phyloP scores from a whole-genome alignment of 2,329 filamentous ascomycete species.

The Exophiala xenobiotica region DNA sequence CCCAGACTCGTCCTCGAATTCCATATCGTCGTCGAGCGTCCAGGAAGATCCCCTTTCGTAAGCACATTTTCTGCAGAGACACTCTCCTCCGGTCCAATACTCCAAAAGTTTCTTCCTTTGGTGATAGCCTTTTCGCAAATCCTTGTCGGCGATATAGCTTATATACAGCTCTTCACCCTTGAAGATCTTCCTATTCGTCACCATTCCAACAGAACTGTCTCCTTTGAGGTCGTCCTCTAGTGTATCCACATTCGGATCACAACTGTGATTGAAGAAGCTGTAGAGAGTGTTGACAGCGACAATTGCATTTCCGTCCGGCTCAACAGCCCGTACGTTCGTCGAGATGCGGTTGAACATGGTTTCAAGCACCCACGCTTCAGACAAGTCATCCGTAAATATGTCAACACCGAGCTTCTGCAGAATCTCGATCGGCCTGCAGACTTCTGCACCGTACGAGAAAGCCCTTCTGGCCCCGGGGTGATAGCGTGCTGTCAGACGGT shows the following conservation, averaged over 20 bases:
- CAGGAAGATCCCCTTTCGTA: too few species aligned
- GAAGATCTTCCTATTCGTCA: background rate
- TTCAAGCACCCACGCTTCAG: constrained; percentile 4
- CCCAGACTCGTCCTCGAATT: too few species aligned
- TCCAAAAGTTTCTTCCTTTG: too few species aligned
- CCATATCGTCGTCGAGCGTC: too few species aligned
- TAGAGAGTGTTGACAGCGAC: constrained; percentile 2
- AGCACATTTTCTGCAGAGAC: too few species aligned
- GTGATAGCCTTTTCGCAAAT: background rate
- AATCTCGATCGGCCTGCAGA: background rate
- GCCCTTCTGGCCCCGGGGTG: background rate
- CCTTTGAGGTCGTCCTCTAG: background rate
- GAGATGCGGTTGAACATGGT: background rate
- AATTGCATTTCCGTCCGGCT: background rate
- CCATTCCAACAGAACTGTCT: background rate
- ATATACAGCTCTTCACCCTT: background rate
- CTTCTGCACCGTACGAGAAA: background rate
- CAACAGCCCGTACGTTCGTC: background rate
- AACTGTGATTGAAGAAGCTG: constrained; percentile 10
- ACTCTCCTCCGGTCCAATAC: too few species aligned
- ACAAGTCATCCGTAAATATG: background rate
- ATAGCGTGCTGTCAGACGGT: background rate
- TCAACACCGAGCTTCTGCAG: constrained; percentile 1
- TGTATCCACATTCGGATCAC: background rate
- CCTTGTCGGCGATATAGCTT: constrained; percentile 1